phyloP scores from a whole-genome alignment of 768 basidiomycete species.

The Tricholoma hemisulphureum region DNA sequence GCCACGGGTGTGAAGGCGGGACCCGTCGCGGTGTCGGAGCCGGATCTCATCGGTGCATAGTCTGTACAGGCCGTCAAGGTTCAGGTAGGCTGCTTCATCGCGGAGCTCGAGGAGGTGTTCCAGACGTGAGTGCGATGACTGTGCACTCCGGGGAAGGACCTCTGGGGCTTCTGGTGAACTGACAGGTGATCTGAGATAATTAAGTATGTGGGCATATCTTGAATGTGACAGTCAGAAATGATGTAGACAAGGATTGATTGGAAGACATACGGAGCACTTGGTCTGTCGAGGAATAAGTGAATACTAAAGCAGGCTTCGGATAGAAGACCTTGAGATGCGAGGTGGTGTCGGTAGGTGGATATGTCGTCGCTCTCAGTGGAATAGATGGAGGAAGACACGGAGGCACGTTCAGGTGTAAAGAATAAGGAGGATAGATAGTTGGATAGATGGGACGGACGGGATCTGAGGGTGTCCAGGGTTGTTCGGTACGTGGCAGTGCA shows the following conservation, averaged over 20 bases:
- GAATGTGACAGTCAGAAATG: conserved; percentile 4
- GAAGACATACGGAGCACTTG: conserved; percentile 70
- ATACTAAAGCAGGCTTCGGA: conserved; percentile 45
- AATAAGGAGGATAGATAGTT: conserved; percentile 52
- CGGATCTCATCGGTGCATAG: conserved; percentile 70
- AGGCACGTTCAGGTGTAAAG: conserved; percentile 33
- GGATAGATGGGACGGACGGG: conserved; percentile 67
- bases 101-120: conserved; percentile 73
- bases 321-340: conserved; percentile 57
- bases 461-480: conserved; percentile 62
- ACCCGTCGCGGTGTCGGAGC: conserved; percentile 46
- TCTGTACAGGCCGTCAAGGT: conserved; percentile 58
- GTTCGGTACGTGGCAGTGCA: conserved; percentile 65
- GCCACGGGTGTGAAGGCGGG: conserved; percentile 42
- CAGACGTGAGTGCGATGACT: conserved; percentile 47
- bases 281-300: conserved; percentile 77
- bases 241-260: not conserved
- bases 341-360: conserved; percentile 60
- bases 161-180: conserved; percentile 46
- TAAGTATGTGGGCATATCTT: conserved; percentile 71
- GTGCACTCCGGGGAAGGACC: conserved; percentile 58
- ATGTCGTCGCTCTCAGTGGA: conserved; percentile 53
- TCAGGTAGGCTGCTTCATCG: conserved; percentile 78
- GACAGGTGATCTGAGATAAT: conserved; percentile 64
- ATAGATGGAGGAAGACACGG: conserved; percentile 54